Conservation (phyloP, 345 rosid genomes). For the Aquilaria sinensis region DNA sequence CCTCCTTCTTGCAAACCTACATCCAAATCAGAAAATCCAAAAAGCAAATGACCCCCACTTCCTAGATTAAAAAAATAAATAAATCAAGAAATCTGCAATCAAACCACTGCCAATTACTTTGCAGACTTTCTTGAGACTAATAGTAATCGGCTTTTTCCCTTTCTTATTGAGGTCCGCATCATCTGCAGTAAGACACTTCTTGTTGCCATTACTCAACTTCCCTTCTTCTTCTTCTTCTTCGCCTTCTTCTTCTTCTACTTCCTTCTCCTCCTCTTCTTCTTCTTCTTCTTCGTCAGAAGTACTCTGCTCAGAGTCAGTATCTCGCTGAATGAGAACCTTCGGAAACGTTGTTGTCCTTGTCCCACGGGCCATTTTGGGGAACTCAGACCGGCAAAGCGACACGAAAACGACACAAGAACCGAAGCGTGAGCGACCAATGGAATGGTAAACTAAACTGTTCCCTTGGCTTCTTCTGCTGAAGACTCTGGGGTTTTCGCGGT, state of each 20-base stretch:
- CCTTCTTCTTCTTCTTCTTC: slow-evolving; percentile 21
- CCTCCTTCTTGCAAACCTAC: slow-evolving; percentile 84
- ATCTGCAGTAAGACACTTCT: slow-evolving; percentile 18
- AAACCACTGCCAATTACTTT: slow-evolving; percentile 39
- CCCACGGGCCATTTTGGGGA: slow-evolving; percentile 44
- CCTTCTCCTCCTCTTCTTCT: slow-evolving; percentile 18
- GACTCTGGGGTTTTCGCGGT: not conserved
- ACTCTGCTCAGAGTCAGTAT: slow-evolving; percentile 71
- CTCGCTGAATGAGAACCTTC: slow-evolving; percentile 55
- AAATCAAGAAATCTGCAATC: not conserved
- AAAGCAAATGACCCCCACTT: not conserved
- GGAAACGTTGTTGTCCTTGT: slow-evolving; percentile 52
- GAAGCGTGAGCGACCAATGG: not conserved
- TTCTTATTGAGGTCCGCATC: slow-evolving; percentile 32
- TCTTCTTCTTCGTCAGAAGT: slow-evolving; percentile 48
- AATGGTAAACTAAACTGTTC: not conserved
- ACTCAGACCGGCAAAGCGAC: slow-evolving; percentile 14
- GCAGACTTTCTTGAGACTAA: slow-evolving; percentile 92
- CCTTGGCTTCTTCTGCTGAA: not conserved
- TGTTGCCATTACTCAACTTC: slow-evolving; percentile 9
- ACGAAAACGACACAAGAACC: slow-evolving; percentile 11
- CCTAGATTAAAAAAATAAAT: not conserved
- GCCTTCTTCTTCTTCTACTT: slow-evolving; percentile 26
- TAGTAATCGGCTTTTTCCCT: slow-evolving; percentile 71
- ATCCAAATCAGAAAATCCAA: slow-evolving; percentile 10